phyloP scores from a whole-genome alignment of 2,329 filamentous ascomycete species.

The Aureobasidium sp. region DNA sequence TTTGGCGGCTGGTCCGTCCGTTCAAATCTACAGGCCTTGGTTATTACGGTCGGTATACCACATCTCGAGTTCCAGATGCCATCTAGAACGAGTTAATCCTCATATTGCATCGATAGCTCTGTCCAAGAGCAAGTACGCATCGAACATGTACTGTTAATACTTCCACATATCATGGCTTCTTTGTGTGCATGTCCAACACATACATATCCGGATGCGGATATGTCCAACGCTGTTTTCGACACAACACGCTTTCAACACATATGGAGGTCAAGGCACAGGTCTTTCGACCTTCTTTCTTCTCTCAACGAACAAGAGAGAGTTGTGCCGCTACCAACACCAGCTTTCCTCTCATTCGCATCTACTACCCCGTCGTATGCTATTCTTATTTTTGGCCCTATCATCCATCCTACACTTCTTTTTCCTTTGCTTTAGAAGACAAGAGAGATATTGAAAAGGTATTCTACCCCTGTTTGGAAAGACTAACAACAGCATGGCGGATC shows the following conservation, averaged over 20 bases:
- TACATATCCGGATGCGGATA: conserved; percentile 11
- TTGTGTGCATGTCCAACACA: conserved; percentile 5
- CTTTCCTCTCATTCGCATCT: neutral
- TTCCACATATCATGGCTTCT: neutral
- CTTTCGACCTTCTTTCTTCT: neutral
- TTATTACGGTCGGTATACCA: neutral
- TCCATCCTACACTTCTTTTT: neutral
- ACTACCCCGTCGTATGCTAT: neutral
- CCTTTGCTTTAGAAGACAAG: neutral
- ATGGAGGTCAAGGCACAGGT: neutral
- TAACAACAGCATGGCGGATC: neutral
- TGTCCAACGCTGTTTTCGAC: neutral
- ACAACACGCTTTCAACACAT: conserved; percentile 5
- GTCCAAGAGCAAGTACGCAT: neutral
- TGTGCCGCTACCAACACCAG: neutral
- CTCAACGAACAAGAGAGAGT: neutral
- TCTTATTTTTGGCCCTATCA: neutral
- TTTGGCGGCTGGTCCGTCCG: neutral
- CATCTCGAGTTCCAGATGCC: neutral
- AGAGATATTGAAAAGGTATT: neutral
- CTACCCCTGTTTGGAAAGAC: neutral
- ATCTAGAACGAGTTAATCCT: neutral
- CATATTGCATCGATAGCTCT: neutral
- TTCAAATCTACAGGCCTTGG: too few species aligned
- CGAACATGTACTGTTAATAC: neutral